Conservation (phyloP, 352 stramenopile genomes). For the Phytophthora syringae region DNA sequence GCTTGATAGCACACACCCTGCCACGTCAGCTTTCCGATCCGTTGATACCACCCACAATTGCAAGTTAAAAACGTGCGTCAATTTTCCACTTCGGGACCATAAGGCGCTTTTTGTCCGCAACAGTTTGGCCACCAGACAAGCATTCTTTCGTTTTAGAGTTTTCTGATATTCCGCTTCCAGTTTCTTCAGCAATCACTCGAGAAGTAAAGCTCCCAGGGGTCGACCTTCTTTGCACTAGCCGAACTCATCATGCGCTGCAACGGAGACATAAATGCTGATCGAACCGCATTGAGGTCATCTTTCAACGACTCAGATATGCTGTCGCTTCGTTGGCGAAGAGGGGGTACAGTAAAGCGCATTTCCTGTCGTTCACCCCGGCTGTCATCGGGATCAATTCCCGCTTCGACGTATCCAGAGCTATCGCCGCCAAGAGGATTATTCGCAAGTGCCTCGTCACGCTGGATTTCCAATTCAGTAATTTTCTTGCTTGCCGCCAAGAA, state of each 20-base stretch:
- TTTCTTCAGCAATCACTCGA: constrained; percentile 38
- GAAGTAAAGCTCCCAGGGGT: constrained; percentile 32
- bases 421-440: constrained; percentile 34
- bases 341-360: constrained; percentile 34
- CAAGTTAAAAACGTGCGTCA: constrained; percentile 54
- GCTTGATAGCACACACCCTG: constrained; percentile 60
- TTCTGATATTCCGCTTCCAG: constrained; percentile 17
- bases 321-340: constrained; percentile 49
- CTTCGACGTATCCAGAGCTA: constrained; percentile 38
- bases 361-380: constrained; percentile 29
- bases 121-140: not conserved
- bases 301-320: constrained; percentile 65
- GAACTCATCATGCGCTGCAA: constrained; percentile 50
- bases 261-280: constrained; percentile 49
- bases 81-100: constrained; percentile 46
- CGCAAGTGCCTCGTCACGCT: constrained; percentile 42
- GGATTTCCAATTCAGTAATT: constrained; percentile 44
- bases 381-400: constrained; percentile 30
- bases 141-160: constrained; percentile 11
- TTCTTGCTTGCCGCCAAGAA: constrained; percentile 56
- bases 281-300: constrained; percentile 43
- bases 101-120: constrained; percentile 10
- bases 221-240: constrained; percentile 36
- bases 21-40: constrained; percentile 59
- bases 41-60: constrained; percentile 76